Percentiles rank a stretch among this genome's conserved stretches.
These are phyloP conservation scores for Gracilaria vermiculophylla DNA, from an alignment of 23 red algal species.

Conservation along the genomic window DNA sequence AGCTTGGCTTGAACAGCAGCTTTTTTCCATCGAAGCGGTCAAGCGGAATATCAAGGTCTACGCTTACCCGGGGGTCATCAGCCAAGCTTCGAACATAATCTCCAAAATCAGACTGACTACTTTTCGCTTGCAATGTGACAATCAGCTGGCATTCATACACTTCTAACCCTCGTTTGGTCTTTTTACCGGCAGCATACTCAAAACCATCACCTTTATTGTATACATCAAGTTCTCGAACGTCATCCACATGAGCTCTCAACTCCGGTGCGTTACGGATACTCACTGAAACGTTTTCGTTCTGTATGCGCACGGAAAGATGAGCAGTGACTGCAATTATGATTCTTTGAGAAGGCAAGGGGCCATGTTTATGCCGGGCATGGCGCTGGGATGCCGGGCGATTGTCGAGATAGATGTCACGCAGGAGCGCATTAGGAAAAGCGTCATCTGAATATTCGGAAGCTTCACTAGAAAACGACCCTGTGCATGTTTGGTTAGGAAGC, in stretches of 20 bases:
- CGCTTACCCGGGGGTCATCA: not conserved
- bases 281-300: not conserved
- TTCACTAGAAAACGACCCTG: not conserved
- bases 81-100: not conserved
- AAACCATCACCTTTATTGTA: not conserved
- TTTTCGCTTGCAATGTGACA: not conserved
- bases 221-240: slow-evolving; percentile 15
- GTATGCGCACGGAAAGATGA: slow-evolving; percentile 37
- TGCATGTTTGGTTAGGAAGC: not conserved
- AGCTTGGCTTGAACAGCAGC: not conserved
- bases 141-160: slow-evolving; percentile 38
- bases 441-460: not conserved
- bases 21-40: slow-evolving; percentile 20
- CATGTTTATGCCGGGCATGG: not conserved
- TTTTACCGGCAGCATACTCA: slow-evolving; percentile 26
- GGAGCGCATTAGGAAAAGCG: slow-evolving; percentile 31
- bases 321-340: slow-evolving; percentile 35
- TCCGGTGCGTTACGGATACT: not conserved
- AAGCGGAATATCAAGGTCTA: not conserved
- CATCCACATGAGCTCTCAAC: slow-evolving; percentile 2
- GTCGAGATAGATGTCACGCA: slow-evolving; percentile 51
- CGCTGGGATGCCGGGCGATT: not conserved
- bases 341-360: not conserved
- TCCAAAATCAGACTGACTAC: not conserved
- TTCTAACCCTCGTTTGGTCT: slow-evolving; percentile 9